A percentile compares a stretch with the other conserved stretches of the same genome.
Evolutionary conservation across 1,284 basidiomycete genomes (phyloP).

Genomic region (Chalciporus piperatoides): DNA sequence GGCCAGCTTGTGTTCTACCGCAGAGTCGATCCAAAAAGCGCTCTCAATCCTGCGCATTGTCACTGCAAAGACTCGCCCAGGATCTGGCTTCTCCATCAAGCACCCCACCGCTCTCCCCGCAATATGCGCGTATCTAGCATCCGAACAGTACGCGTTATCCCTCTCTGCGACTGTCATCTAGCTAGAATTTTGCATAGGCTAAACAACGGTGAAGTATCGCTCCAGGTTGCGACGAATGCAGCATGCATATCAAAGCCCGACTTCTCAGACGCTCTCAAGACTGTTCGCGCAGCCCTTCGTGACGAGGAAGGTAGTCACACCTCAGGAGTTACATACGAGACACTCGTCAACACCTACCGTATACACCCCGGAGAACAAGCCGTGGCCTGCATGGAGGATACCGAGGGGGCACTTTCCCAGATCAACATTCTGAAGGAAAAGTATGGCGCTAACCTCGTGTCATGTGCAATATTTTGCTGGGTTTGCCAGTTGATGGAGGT

Average conservation of each 20-base stretch:
- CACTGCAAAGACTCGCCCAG: slow-evolving; percentile 24
- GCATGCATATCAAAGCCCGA: slow-evolving; percentile 23
- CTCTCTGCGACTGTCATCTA: not conserved
- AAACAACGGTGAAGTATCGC: slow-evolving; percentile 28
- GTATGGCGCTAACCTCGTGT: slow-evolving; percentile 18
- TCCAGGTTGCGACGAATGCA: slow-evolving; percentile 23
- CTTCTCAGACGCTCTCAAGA: slow-evolving; percentile 26
- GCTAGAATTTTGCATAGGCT: slow-evolving; percentile 11
- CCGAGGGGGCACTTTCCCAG: slow-evolving; percentile 20
- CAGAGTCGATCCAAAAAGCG: slow-evolving; percentile 24
- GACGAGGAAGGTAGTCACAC: not conserved
- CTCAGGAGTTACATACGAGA: slow-evolving; percentile 19
- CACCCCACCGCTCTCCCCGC: slow-evolving; percentile 23
- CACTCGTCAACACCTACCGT: slow-evolving; percentile 21
- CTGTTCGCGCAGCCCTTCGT: slow-evolving; percentile 20
- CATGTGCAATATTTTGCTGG: slow-evolving; percentile 33
- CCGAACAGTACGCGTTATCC: slow-evolving; percentile 23
- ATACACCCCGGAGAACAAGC: slow-evolving; percentile 12
- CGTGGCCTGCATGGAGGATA: slow-evolving; percentile 29
- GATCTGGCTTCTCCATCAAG: slow-evolving; percentile 28
- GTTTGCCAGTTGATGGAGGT: slow-evolving; percentile 33
- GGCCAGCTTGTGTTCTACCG: slow-evolving; percentile 17
- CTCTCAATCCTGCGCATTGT: slow-evolving; percentile 24
- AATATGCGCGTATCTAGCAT: slow-evolving; percentile 32
- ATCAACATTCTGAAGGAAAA: slow-evolving; percentile 17